phyloP scores from a whole-genome alignment of 495 filamentous ascomycete species.

The Aspergillus nidulans region DNA sequence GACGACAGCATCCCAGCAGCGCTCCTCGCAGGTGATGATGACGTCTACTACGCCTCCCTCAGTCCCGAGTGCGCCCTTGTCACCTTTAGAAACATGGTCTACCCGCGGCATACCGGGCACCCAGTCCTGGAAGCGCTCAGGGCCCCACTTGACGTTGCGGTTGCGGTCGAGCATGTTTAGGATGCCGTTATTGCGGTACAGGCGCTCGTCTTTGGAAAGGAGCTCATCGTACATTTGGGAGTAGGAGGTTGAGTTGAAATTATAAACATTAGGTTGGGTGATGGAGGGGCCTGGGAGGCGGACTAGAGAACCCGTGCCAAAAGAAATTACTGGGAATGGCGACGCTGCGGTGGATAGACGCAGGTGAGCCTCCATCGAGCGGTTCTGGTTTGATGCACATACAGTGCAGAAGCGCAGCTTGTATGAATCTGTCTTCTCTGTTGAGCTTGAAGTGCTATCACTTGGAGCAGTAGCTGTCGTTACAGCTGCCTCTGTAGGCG shows the following conservation, averaged over 20 bases:
- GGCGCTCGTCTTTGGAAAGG: conserved; percentile 71
- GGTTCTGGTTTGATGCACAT: conserved; percentile 94
- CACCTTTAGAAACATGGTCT: conserved; percentile 50
- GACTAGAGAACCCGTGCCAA: conserved; percentile 93
- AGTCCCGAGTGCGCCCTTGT: conserved; percentile 70
- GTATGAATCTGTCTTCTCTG: conserved; percentile 54
- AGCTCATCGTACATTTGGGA: conserved; percentile 86
- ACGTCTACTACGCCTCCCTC: conserved; percentile 91
- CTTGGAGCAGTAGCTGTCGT: conserved; percentile 20
- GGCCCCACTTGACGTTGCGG: conserved; percentile 84
- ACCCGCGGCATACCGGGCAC: conserved; percentile 76
- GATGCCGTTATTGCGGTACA: conserved; percentile 89
- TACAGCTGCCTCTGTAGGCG: conserved; percentile 23
- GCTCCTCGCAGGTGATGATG: conserved; percentile 96
- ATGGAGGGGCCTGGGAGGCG: conserved; percentile 90
- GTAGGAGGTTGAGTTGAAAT: conserved; percentile 94
- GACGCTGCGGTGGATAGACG: conserved; percentile 66
- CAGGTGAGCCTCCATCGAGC: conserved; percentile 98
- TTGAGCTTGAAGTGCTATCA: conserved; percentile 42
- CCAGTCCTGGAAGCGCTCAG: conserved; percentile 99
- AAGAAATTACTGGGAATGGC: conserved; percentile 92
- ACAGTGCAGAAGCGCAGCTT: conserved; percentile 97
- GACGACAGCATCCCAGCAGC: conserved; percentile 97
- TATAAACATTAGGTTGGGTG: conserved; percentile 91
- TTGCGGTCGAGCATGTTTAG: conserved; percentile 96